These are phyloP conservation scores for Plasmodium knowlesi DNA, from an alignment of 169 alveolate genomes.

Conservation along the genomic window DNA sequence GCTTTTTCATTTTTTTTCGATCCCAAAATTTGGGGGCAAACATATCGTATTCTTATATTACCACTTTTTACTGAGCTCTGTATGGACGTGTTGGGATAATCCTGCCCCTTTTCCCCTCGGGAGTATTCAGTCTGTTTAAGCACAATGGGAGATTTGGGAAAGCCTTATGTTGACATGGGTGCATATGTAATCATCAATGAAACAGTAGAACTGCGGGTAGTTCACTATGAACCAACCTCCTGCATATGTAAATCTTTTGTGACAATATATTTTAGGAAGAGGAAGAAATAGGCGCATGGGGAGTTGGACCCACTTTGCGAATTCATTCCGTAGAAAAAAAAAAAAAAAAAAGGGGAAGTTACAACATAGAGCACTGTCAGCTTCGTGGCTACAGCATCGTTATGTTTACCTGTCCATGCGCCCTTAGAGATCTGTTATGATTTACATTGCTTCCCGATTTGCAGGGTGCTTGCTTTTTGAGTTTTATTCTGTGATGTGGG, in stretches of 20 bases:
- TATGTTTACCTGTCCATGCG: neutral
- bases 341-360: neutral
- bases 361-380: neutral
- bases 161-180: neutral
- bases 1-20: neutral
- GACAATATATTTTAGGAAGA: neutral
- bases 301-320: neutral
- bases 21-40: neutral
- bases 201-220: neutral
- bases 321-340: neutral
- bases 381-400: neutral
- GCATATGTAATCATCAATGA: neutral
- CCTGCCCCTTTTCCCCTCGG: neutral
- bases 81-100: neutral
- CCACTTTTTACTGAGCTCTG: neutral
- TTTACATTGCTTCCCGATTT: neutral
- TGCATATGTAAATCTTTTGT: neutral
- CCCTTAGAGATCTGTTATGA: neutral
- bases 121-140: neutral
- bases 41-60: neutral
- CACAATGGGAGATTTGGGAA: neutral
- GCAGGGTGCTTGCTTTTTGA: neutral
- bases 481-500: conserved; percentile 15
- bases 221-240: neutral
- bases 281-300: neutral